These are phyloP conservation scores for Fusarium tricinctum DNA, from an alignment of 2,329 filamentous ascomycete species.

Conservation along the genomic window DNA sequence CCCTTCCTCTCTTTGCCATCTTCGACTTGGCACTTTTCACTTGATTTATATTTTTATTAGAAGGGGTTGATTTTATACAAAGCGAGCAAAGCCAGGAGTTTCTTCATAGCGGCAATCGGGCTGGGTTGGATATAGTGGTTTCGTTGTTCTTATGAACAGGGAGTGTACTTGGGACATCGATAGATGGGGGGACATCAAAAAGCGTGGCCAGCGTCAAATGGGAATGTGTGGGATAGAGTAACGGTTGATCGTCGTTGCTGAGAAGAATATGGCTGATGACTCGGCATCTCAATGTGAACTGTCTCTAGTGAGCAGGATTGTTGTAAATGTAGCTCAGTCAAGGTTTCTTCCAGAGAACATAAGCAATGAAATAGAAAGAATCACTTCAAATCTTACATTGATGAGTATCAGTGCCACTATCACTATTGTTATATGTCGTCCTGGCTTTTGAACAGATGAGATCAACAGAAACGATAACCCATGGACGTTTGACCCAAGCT, in stretches of 20 bases:
- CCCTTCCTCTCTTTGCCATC: conserved; percentile 14
- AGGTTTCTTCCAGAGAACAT: background rate
- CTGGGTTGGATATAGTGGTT: conserved; percentile 12
- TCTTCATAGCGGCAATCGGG: conserved; percentile 24
- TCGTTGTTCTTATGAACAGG: conserved; percentile 5
- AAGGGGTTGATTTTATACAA: conserved; percentile 31
- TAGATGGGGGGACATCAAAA: conserved; percentile 1
- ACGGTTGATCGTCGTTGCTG: background rate
- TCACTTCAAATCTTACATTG: background rate
- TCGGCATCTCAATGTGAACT: background rate
- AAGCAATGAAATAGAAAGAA: background rate
- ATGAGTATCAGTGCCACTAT: background rate
- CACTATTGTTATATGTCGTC: too few species aligned
- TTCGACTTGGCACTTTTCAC: conserved; percentile 11
- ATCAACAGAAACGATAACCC: background rate
- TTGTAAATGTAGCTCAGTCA: conserved; percentile 1
- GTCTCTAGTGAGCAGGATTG: background rate
- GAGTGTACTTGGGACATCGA: conserved; percentile 2
- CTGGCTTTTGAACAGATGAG: background rate
- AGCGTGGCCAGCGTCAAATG: conserved; percentile 1
- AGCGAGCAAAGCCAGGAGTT: conserved; percentile 47
- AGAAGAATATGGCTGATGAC: background rate
- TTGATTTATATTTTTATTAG: conserved; percentile 13
- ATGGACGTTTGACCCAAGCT: background rate
- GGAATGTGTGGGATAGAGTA: conserved; percentile 2